These are phyloP conservation scores for Cercospora janseana DNA, from an alignment of 2,329 filamentous ascomycete genomes.

Conservation along the genomic window DNA sequence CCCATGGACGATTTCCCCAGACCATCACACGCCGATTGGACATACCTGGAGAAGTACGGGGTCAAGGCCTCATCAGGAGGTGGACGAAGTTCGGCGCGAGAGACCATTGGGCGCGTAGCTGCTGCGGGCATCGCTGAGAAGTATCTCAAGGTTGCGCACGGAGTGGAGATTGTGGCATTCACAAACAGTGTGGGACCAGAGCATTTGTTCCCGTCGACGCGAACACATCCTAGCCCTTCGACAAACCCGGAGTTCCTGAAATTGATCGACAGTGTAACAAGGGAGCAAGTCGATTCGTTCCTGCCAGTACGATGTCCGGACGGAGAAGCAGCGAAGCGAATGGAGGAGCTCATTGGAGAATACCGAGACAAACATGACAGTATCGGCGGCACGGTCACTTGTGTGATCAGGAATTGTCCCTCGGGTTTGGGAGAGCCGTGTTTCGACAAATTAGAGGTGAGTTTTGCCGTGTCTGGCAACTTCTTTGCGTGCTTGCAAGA, in stretches of 20 bases:
- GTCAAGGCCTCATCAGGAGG: slow-evolving; percentile 88
- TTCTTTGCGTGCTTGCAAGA: too few species aligned
- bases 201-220: slow-evolving; percentile 71
- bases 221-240: slow-evolving; percentile 64
- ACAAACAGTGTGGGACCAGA: slow-evolving; percentile 79
- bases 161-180: slow-evolving; percentile 88
- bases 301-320: slow-evolving; percentile 87
- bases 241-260: slow-evolving; percentile 76
- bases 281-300: slow-evolving; percentile 75
- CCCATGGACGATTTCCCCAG: slow-evolving; percentile 92
- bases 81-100: slow-evolving; percentile 84
- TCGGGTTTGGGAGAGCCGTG: slow-evolving; percentile 86
- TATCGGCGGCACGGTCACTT: slow-evolving; percentile 93
- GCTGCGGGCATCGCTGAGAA: slow-evolving; percentile 92
- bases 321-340: slow-evolving; percentile 60
- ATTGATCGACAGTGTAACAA: slow-evolving; percentile 69
- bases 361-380: slow-evolving; percentile 79
- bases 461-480: too few species aligned
- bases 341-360: slow-evolving; percentile 75
- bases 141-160: slow-evolving; percentile 76
- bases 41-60: slow-evolving; percentile 95
- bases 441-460: slow-evolving; percentile 84
- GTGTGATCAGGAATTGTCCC: slow-evolving; percentile 83
- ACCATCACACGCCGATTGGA: slow-evolving; percentile 93
- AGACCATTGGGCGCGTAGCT: slow-evolving; percentile 88